A percentile compares a stretch with the other conserved stretches of the same genome.
These are phyloP conservation scores for Phoenix roebelenii DNA, from an alignment of 176 grass and related monocot genomes.

Conservation along the genomic window DNA sequence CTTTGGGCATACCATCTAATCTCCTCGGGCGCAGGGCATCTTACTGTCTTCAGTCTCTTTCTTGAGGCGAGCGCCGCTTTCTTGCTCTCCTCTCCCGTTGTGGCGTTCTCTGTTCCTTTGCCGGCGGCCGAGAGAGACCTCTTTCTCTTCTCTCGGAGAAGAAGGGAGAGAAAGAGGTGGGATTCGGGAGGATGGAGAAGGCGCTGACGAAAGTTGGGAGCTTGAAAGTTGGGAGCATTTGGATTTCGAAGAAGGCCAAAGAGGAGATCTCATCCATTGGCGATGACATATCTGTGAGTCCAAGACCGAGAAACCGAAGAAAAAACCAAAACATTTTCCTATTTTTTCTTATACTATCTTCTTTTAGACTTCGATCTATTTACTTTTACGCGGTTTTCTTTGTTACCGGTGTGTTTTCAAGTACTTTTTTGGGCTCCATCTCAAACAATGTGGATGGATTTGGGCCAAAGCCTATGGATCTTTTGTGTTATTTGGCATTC, in stretches of 20 bases:
- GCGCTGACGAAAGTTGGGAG: conserved; percentile 27
- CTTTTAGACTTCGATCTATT: not conserved
- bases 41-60: conserved; percentile 14
- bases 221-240: conserved; percentile 84
- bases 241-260: conserved; percentile 85
- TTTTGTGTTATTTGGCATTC: too few relatives aligned
- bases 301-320: too few relatives aligned
- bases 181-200: conserved; percentile 8
- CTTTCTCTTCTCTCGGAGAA: not conserved
- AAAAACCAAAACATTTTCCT: not conserved
- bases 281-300: conserved; percentile 75
- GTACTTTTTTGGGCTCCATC: too few relatives aligned
- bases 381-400: too few relatives aligned
- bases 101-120: too few relatives aligned
- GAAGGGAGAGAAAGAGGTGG: conserved; percentile 2
- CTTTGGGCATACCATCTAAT: too few relatives aligned
- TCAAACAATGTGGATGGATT: too few relatives aligned
- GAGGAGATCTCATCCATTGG: conserved; percentile 94
- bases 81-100: not conserved
- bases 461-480: too few relatives aligned
- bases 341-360: not conserved
- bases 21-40: not conserved
- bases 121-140: too few relatives aligned
- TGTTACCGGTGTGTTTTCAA: too few relatives aligned
- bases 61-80: conserved; percentile 12